Base-by-base conservation (phyloP, 164 flowering plant species). In the Magnolia officinalis region DNA sequence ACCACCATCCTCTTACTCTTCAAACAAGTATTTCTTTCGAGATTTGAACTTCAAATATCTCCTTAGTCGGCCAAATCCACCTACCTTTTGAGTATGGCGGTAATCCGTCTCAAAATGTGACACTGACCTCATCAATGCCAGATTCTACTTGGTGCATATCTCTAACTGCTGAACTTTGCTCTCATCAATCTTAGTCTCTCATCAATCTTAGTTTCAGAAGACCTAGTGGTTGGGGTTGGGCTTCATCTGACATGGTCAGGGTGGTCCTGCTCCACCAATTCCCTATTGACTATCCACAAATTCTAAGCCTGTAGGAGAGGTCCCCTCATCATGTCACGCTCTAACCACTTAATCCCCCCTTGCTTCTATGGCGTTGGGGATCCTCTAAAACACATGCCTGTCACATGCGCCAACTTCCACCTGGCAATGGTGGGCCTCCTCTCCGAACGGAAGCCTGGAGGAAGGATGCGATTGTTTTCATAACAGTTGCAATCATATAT, bases 311-410 rank as follows among this genome's bases (percentile, higher is more conserved):
- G 6, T 58, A 58, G 50, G 10, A 7, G n/a, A 73, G 75, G 75
- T 73, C 75, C 75, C 74, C 75, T 73, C 51, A 61, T 24, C 29
- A 29, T 23, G 75, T 73, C 75, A 59, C 50, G 19, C 24, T 31
- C 67, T 59, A 31, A 19, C 49, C n/a, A n/a, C 18, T 31, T 45
- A 70, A 70, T 45, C 49, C 49, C 65, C 65, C 59, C 51, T 61
- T 4, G 16, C 72, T 20, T 70, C 16, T 18, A 37, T 37, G 2
- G 1, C 13, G 13, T 14, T 19, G 66, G 75, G 23, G 18, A 2
- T 58, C 64, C 26, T 55, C 18, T 61, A 58, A 5, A n/a, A 24
- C 75, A 73, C 52, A 23, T 29, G 75, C 1, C 20, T 19, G 20
- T 73, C 75, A 73, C 75, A 73, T 73, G 67, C 50, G 21, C 49